These are phyloP conservation scores for Coemansia sp. DNA, from an alignment of 192 early-diverging fungal species.

Conservation along the genomic window DNA sequence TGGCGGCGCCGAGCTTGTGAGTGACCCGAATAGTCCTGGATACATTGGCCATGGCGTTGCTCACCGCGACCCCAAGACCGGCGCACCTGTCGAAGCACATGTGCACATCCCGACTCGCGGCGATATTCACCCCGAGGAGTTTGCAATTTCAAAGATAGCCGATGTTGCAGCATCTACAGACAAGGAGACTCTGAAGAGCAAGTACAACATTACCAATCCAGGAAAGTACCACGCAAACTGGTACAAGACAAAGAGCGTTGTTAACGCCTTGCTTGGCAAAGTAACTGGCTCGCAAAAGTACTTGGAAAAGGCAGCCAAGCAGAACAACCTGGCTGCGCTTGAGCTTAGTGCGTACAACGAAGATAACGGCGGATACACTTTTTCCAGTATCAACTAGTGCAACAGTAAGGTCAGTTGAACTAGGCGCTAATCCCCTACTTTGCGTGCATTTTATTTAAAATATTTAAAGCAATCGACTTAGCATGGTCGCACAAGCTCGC, in stretches of 20 bases:
- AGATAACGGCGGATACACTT: conserved; percentile 32
- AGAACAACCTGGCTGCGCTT: conserved; percentile 39
- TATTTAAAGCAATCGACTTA: neutral
- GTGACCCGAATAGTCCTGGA: conserved; percentile 30
- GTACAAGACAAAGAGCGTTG: conserved; percentile 41
- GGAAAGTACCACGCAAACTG: conserved; percentile 52
- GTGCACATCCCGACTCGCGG: conserved; percentile 42
- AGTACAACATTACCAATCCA: conserved; percentile 33
- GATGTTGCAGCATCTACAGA: conserved; percentile 9
- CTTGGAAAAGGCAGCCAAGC: conserved; percentile 29
- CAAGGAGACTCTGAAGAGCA: conserved; percentile 20
- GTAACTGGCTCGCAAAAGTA: conserved; percentile 34
- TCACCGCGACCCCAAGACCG: conserved; percentile 51
- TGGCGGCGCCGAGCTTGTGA: conserved; percentile 42
- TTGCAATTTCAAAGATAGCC: conserved; percentile 2
- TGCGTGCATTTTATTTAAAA: neutral
- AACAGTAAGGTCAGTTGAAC: neutral
- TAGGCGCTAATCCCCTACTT: neutral
- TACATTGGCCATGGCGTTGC: conserved; percentile 53
- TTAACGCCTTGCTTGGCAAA: conserved; percentile 28
- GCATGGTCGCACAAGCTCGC: neutral
- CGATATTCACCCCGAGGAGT: conserved; percentile 45
- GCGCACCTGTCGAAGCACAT: conserved; percentile 26
- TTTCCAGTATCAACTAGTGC: conserved; percentile 18
- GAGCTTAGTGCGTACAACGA: conserved; percentile 48